These are phyloP conservation scores for Thelonectria blattea DNA, from an alignment of 2,329 filamentous ascomycete species.

Conservation along the genomic window DNA sequence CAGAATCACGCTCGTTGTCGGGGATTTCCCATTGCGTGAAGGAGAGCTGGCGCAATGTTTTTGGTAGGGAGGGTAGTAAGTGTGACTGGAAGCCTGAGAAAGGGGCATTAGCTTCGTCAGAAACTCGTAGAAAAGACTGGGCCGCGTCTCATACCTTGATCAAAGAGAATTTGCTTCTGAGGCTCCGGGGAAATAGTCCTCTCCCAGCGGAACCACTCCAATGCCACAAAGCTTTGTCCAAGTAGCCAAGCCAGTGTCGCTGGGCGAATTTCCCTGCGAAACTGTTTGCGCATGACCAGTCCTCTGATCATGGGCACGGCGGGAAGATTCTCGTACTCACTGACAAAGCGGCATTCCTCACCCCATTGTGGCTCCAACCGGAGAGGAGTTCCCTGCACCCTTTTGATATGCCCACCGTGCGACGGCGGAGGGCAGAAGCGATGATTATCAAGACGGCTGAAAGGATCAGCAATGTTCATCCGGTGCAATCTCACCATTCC, in stretches of 20 bases:
- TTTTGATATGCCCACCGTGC: conserved; percentile 14
- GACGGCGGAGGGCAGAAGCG: not conserved
- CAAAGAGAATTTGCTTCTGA: conserved; percentile 16
- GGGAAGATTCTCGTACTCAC: conserved; percentile 16
- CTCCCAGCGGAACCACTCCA: conserved; percentile 27
- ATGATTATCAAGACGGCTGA: conserved; percentile 3
- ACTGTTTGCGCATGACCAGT: conserved; percentile 25
- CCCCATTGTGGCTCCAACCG: conserved; percentile 12
- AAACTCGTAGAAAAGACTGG: conserved; percentile 13
- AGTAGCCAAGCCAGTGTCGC: conserved; percentile 21
- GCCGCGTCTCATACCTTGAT: conserved; percentile 17
- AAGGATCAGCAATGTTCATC: conserved; percentile 1
- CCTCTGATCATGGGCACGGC: conserved; percentile 25
- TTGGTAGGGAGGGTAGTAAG: conserved; percentile 22
- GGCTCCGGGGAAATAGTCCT: conserved; percentile 16
- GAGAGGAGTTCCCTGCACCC: conserved; percentile 23
- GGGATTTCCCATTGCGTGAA: conserved; percentile 25
- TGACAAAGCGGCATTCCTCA: conserved; percentile 15
- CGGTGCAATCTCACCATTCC: conserved; percentile 16
- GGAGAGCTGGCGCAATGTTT: conserved; percentile 23
- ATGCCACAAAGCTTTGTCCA: conserved; percentile 21
- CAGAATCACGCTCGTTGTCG: conserved; percentile 5
- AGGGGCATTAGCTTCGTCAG: conserved; percentile 15
- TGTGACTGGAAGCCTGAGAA: conserved; percentile 19
- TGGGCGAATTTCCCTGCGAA: conserved; percentile 21